phyloP scores from a whole-genome alignment of 2,329 filamentous ascomycete genomes.

The Sordariomycetes sp. region DNA sequence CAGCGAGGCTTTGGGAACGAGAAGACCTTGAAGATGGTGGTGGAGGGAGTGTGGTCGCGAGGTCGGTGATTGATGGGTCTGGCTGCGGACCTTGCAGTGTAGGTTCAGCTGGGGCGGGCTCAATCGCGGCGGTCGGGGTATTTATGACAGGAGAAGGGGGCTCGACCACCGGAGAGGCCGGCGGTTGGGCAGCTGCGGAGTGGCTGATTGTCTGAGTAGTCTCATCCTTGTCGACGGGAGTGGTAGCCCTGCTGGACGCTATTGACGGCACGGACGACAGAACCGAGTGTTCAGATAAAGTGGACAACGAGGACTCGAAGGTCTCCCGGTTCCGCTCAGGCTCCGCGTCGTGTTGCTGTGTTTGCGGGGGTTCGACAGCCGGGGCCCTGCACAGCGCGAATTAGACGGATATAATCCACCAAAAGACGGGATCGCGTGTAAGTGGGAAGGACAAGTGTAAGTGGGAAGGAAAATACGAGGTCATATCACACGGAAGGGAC shows the following conservation, averaged over 20 bases:
- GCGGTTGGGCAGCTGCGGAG: background rate
- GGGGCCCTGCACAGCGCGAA: background rate
- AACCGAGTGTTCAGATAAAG: slow-evolving; percentile 43
- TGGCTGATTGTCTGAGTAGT: slow-evolving; percentile 2
- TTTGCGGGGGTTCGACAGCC: background rate
- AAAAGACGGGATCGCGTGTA: background rate
- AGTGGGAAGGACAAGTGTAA: background rate
- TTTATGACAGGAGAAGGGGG: slow-evolving; percentile 12
- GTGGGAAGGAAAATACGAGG: background rate
- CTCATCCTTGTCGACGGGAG: slow-evolving; percentile 36
- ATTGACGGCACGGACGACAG: slow-evolving; percentile 42
- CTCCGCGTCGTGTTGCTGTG: background rate
- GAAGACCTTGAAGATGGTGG: background rate
- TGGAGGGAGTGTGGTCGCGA: background rate
- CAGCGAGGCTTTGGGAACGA: background rate
- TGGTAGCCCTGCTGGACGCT: slow-evolving; percentile 53
- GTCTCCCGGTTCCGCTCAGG: background rate
- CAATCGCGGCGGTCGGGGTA: slow-evolving; percentile 21
- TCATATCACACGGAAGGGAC: background rate
- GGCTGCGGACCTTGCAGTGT: background rate
- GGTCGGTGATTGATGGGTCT: background rate
- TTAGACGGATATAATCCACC: background rate
- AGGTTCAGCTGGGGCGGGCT: background rate
- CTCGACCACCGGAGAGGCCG: background rate
- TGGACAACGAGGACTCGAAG: slow-evolving; percentile 41